Percentiles rank a stretch among this genome's conserved stretches.
phyloP scores from a whole-genome alignment of 441 rosid genomes.

The Hura crepitans region DNA sequence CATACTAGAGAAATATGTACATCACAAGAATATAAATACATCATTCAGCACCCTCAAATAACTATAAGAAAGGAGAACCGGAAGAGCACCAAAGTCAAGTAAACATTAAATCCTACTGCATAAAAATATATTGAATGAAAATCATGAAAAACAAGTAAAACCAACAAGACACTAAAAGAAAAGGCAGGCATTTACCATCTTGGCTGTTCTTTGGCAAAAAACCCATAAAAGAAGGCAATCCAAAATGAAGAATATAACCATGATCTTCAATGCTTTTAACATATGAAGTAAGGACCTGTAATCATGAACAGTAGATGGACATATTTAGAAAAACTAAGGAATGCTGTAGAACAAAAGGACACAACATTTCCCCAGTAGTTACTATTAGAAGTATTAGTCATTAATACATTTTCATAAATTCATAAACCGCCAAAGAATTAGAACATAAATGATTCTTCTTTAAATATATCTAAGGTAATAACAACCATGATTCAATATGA shows the following conservation, averaged over 20 bases:
- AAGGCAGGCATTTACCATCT: slow-evolving; percentile 41
- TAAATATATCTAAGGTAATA: not conserved
- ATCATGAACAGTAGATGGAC: slow-evolving; percentile 17
- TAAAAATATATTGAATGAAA: not conserved
- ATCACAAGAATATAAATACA: not conserved
- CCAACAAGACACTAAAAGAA: slow-evolving; percentile 4
- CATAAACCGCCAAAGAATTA: not conserved
- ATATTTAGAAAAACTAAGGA: slow-evolving; percentile 4
- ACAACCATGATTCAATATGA: not conserved
- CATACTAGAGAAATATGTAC: not conserved
- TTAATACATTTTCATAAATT: not conserved
- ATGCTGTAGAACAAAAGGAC: not conserved
- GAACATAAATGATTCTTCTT: not conserved
- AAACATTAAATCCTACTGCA: not conserved
- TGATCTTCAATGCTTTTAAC: slow-evolving; percentile 96
- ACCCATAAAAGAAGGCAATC: slow-evolving; percentile 69
- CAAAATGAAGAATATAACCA: slow-evolving; percentile 93
- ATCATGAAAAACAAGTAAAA: not conserved
- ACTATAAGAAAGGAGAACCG: not conserved
- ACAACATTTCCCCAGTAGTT: not conserved
- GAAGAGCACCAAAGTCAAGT: not conserved
- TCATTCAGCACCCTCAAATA: not conserved
- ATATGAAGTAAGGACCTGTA: slow-evolving; percentile 67
- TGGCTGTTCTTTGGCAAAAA: slow-evolving; percentile 59
- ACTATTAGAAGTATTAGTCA: not conserved